Base-by-base conservation (phyloP, 2,329 filamentous ascomycete species). In the Pseudogymnoascus sp. region DNA sequence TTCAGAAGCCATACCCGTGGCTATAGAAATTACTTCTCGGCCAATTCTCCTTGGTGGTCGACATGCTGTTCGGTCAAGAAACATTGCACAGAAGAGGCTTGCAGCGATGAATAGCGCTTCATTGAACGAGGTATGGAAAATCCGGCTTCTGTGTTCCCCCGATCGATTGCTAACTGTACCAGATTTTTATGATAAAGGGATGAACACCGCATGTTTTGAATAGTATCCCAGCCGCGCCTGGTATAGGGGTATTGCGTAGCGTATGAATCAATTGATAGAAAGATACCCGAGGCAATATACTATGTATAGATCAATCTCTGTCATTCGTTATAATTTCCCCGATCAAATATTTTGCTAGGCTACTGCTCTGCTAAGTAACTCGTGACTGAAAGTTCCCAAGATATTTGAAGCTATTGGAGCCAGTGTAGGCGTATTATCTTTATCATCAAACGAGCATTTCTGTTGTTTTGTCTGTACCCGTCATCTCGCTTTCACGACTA, bases 1-100 rank as follows among this genome's bases (percentile, higher is more conserved):
- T 68, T 71, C 60, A 60, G 68, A 64, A 63, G 69, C 66, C 64
- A 65, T 41, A 23, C 75, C 73, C 19, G 75, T 76, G 6, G 72
- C 72, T 1, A 74, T 76, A 2, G 78, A 75, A 21, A 77, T 74
- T 23, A 77, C 78, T 58, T 77, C 76, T 61, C 78, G 75, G 52
- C 78, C 78, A 29, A 81, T 77, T 31, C 79, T 80, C 63, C 77
- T 73, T 64, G 76, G 75, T 73, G 76, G 82, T 59, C 83, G 91
- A 66, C 90, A 92, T 72, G 83, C 89, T 62, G 85, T 92, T 55
- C 81, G 93, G 66, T 86, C 90, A 68, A 83, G 91, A 64, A 91
- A 92, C 74, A 96, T 97, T 70, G 88, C 88, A 63, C 90, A 94
- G 69, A 97, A 97, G 79, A 87, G 86, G 69, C 84, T 88, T 78